Evolutionary conservation across 2,329 filamentous ascomycete genomes (phyloP), one percentile per base, ranked within the genome.

Genomic region (Beauveria medogensis): DNA sequence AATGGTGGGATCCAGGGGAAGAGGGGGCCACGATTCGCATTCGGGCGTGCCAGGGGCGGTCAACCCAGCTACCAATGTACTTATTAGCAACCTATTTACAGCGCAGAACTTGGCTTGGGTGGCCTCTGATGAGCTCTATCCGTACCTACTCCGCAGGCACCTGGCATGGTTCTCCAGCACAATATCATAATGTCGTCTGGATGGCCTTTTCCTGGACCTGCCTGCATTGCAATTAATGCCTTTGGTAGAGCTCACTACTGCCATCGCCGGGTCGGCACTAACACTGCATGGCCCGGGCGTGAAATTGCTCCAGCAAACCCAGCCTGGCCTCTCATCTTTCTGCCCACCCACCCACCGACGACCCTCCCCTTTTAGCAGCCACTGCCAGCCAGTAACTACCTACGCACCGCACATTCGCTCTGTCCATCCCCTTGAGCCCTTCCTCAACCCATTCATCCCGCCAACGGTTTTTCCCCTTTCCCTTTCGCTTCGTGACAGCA

Each of bases 311-410:
- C 28, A 28, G 22, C 55, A 30, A 40, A 40, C 24, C 26, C 22
- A 47, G 43, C 55, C 34, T 48, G 30, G 24, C 34, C 43, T 58
- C 55, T 56, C 37, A 43, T 41, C 28, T 51, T 53, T 50, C 51
- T 59, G 61, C 62, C 62, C 37, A 47, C 58, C 62, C 46, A 59
- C 62, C 62, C 37, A 47, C 58, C 62, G 30, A 59, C 56, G 55
- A 63, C 56, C 54, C 9, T 64, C 63, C 62, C 63, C 63, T 65
- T 65, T 65, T 60, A 61, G 61, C 57, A 60, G 51, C 28, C 28
- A 30, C 28, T 30, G 28, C 46, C 40, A 53, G 50, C 58, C 34
- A 37, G 34, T 16, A 34, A 34, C 30, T 34, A 60, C 43, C 3
- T 30, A 60, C 51, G 58, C 41, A 60, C 58, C 58, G 30, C 55